Conservation (phyloP, 2,329 filamentous ascomycete species). For the Colletotrichum liaoningense region DNA sequence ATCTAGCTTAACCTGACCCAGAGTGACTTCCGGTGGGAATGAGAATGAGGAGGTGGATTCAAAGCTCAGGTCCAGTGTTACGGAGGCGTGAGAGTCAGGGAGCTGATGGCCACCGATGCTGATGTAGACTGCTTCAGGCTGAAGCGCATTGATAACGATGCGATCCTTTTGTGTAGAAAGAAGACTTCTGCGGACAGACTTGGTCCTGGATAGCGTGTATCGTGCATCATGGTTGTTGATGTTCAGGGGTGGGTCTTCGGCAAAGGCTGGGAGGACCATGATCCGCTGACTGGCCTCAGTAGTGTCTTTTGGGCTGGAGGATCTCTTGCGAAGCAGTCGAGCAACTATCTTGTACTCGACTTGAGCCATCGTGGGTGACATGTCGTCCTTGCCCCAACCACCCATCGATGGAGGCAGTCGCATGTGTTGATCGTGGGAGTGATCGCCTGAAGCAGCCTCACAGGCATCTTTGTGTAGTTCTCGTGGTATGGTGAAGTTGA, state of each 20-base stretch:
- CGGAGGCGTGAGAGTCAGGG: conserved; percentile 53
- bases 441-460: conserved; percentile 57
- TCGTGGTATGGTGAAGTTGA: conserved; percentile 67
- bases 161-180: conserved; percentile 62
- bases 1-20: conserved; percentile 60
- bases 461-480: conserved; percentile 68
- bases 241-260: conserved; percentile 63
- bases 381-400: conserved; percentile 64
- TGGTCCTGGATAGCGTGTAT: conserved; percentile 62
- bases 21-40: conserved; percentile 59
- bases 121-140: conserved; percentile 61
- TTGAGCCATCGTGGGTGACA: conserved; percentile 64
- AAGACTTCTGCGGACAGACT: conserved; percentile 64
- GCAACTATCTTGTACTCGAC: conserved; percentile 65
- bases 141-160: conserved; percentile 55
- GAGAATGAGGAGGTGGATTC: conserved; percentile 54
- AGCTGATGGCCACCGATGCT: conserved; percentile 58
- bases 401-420: conserved; percentile 65
- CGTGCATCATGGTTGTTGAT: conserved; percentile 58
- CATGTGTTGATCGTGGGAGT: conserved; percentile 63
- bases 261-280: conserved; percentile 61
- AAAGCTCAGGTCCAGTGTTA: conserved; percentile 59
- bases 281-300: conserved; percentile 57
- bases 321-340: conserved; percentile 47
- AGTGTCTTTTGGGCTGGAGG: conserved; percentile 41